Conservation (phyloP, 1,284 basidiomycete genomes). For the Ganoderma sinense region DNA sequence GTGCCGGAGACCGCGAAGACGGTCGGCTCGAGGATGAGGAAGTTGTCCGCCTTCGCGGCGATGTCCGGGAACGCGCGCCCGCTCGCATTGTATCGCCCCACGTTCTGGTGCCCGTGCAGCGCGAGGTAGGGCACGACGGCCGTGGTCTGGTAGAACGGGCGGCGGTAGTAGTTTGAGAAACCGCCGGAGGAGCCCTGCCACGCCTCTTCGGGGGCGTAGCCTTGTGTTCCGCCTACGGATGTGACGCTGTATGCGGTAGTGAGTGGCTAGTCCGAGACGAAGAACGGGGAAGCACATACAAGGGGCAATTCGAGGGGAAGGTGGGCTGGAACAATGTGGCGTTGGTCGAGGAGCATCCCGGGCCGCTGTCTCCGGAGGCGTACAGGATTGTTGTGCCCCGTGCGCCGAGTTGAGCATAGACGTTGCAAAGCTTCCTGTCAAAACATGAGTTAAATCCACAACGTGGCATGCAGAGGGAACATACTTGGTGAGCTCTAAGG, state of each 20-base stretch:
- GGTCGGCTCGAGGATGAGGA: slow-evolving; percentile 44
- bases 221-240: slow-evolving; percentile 60
- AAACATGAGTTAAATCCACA: background rate
- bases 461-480: background rate
- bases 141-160: slow-evolving; percentile 46
- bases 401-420: slow-evolving; percentile 54
- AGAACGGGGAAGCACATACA: slow-evolving; percentile 23
- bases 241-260: slow-evolving; percentile 55
- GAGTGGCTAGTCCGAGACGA: background rate
- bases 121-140: slow-evolving; percentile 42
- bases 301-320: slow-evolving; percentile 73
- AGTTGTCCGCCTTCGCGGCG: slow-evolving; percentile 38
- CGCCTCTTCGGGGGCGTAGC: slow-evolving; percentile 57
- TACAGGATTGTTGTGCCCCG: slow-evolving; percentile 69
- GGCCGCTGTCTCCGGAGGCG: slow-evolving; percentile 66
- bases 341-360: slow-evolving; percentile 59
- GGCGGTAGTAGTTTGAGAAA: slow-evolving; percentile 57
- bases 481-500: slow-evolving; percentile 34
- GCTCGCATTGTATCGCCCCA: slow-evolving; percentile 37
- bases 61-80: slow-evolving; percentile 45
- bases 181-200: slow-evolving; percentile 63
- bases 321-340: slow-evolving; percentile 61
- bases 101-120: slow-evolving; percentile 39
- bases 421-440: slow-evolving; percentile 28
- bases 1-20: slow-evolving; percentile 55